Percentiles rank a stretch among this genome's conserved stretches.
Conservation (phyloP, 2,329 filamentous ascomycete genomes). For the Aspergillus felis region DNA sequence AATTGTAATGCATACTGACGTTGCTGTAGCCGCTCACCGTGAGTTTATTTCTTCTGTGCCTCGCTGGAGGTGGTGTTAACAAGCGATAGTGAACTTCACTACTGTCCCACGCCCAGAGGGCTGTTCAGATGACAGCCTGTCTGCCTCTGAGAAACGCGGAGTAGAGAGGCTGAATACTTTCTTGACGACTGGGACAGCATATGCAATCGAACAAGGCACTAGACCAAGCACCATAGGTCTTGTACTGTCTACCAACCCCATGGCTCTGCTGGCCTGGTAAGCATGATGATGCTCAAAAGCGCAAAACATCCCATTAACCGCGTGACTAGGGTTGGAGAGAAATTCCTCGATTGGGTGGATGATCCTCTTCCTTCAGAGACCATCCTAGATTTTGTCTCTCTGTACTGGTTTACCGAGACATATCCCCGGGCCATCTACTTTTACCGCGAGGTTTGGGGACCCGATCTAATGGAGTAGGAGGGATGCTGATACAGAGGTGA, state of each 20-base stretch:
- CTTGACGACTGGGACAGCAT: constrained; percentile 16
- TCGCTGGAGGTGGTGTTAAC: constrained; percentile 4
- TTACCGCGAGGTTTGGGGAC: constrained; percentile 26
- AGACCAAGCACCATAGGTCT: constrained; percentile 33
- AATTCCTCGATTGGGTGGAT: constrained; percentile 36
- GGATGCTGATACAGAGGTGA: not conserved
- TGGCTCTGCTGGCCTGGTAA: constrained; percentile 32
- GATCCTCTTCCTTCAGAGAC: constrained; percentile 26
- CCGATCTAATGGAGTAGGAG: not conserved
- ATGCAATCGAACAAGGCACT: constrained; percentile 29
- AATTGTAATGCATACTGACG: not conserved
- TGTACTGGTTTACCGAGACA: constrained; percentile 40
- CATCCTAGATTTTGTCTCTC: constrained; percentile 30
- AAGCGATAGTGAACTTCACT: constrained; percentile 25
- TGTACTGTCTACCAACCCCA: constrained; percentile 28
- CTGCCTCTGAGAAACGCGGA: constrained; percentile 27
- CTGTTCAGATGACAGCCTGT: constrained; percentile 19
- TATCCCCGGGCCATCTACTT: constrained; percentile 32
- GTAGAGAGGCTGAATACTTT: constrained; percentile 20
- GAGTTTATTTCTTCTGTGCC: constrained; percentile 4
- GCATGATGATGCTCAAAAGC: not conserved
- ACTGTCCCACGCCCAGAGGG: constrained; percentile 21
- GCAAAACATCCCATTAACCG: not conserved
- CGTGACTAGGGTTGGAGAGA: constrained; percentile 36
- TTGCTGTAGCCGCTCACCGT: constrained; percentile 25